Evolutionary conservation across 495 filamentous ascomycete species (phyloP).

Genomic region (Penicillium argentinense): DNA sequence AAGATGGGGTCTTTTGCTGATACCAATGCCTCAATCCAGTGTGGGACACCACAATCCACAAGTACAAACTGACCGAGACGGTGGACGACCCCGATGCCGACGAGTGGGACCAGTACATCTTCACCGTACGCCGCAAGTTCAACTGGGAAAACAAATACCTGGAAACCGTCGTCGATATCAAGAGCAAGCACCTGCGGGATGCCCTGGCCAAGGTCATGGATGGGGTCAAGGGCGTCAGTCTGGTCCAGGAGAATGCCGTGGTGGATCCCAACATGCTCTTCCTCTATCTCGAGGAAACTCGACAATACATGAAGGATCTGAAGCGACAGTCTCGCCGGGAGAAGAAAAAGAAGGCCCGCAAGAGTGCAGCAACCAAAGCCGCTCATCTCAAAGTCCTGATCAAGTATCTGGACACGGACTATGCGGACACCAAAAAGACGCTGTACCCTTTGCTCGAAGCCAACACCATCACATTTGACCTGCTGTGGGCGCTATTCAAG

Average conservation of each 20-base stretch:
- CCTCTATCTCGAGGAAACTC: constrained; percentile 78
- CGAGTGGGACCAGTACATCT: constrained; percentile 83
- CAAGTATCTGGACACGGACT: constrained; percentile 81
- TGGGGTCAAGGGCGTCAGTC: constrained; percentile 74
- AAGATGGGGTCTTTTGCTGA: not conserved
- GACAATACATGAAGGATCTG: constrained; percentile 62
- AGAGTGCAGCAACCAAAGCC: constrained; percentile 50
- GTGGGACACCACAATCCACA: constrained; percentile 76
- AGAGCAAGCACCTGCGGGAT: constrained; percentile 75
- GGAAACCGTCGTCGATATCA: constrained; percentile 80
- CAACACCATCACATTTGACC: constrained; percentile 85
- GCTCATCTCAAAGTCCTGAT: constrained; percentile 75
- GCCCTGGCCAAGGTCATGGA: constrained; percentile 74
- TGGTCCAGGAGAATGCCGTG: constrained; percentile 77
- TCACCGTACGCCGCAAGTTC: constrained; percentile 82
- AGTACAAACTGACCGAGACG: constrained; percentile 81
- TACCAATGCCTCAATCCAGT: constrained; percentile 33
- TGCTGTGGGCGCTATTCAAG: constrained; percentile 89
- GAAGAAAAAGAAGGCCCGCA: constrained; percentile 67
- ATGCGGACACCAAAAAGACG: constrained; percentile 73
- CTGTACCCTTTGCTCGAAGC: constrained; percentile 81
- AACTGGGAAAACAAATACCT: constrained; percentile 86
- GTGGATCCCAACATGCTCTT: constrained; percentile 89
- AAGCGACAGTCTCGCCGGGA: constrained; percentile 60
- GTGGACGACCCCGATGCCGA: constrained; percentile 68